A percentile compares a stretch with the other conserved stretches of the same genome.
Evolutionary conservation across 768 basidiomycete genomes (phyloP).

Genomic region (Boletales sp.): DNA sequence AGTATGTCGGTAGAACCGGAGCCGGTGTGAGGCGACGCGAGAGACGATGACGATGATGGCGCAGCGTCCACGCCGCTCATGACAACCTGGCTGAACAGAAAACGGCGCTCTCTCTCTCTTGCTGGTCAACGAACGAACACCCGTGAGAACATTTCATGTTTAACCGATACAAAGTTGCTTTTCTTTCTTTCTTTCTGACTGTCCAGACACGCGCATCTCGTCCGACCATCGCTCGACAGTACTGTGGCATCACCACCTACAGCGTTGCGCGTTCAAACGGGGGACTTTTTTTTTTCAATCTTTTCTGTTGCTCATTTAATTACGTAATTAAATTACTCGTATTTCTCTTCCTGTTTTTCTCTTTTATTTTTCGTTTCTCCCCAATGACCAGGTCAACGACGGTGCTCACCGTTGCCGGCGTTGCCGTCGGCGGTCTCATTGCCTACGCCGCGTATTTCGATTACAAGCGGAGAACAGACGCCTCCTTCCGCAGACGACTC

Average conservation of each 20-base stretch:
- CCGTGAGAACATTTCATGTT: conserved; percentile 17
- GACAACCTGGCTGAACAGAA: conserved; percentile 19
- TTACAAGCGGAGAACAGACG: conserved; percentile 86
- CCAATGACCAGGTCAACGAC: conserved; percentile 34
- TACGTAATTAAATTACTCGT: conserved; percentile 22
- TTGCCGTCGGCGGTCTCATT: conserved; percentile 52
- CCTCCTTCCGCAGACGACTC: conserved; percentile 82
- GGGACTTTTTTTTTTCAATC: too few relatives aligned
- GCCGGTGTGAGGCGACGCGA: conserved; percentile 25
- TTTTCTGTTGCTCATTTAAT: not conserved
- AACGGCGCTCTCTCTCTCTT: conserved; percentile 6
- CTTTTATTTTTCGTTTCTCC: conserved; percentile 6
- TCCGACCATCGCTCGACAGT: too few relatives aligned
- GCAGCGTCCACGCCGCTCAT: conserved; percentile 44
- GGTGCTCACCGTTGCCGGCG: conserved; percentile 38
- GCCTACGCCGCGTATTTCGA: conserved; percentile 95
- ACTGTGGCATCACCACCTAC: too few relatives aligned
- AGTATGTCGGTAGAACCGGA: conserved; percentile 28
- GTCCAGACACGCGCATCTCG: too few relatives aligned
- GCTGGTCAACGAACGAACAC: conserved; percentile 7
- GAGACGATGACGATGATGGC: conserved; percentile 20
- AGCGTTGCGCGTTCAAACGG: too few relatives aligned
- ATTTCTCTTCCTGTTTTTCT: conserved; percentile 6
- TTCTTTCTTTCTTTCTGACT: too few relatives aligned
- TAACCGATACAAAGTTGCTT: too few relatives aligned